Conservation (phyloP, 176 grass and related monocot species). For the Eragrostis curvula region DNA sequence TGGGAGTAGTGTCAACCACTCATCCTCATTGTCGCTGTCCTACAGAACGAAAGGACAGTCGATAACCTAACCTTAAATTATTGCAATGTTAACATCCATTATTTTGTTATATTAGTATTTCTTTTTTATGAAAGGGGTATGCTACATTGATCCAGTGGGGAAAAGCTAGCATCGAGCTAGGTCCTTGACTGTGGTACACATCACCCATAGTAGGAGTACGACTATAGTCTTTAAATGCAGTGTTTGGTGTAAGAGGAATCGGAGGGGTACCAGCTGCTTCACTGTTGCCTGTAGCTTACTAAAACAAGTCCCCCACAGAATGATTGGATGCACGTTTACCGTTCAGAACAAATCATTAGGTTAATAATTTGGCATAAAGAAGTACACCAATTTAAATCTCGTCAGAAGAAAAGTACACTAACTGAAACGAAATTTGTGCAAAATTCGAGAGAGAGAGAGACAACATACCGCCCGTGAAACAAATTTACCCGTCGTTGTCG, state of each 20-base stretch:
- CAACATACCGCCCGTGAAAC: not conserved
- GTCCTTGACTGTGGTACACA: no score
- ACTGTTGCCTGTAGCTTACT: not conserved
- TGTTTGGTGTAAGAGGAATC: not conserved
- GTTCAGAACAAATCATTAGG: not conserved
- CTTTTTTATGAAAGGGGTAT: not conserved
- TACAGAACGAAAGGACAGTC: not conserved
- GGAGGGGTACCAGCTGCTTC: not conserved
- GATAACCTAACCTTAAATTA: conserved; percentile 2
- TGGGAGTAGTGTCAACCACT: no score
- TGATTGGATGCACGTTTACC: not conserved
- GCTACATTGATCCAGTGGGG: no score
- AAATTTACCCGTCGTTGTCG: not conserved
- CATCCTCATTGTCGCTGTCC: not conserved
- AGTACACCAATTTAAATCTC: not conserved
- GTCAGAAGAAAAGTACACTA: no score
- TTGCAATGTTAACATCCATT: not conserved
- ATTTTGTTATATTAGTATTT: not conserved
- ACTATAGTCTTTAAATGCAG: not conserved
- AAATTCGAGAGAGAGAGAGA: not conserved
- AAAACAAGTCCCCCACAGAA: not conserved
- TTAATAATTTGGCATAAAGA: not conserved
- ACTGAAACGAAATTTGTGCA: not conserved
- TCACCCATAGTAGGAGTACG: not conserved
- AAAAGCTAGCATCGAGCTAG: no score